Evolutionary conservation across 2,329 filamentous ascomycete species (phyloP), one percentile per base, ranked within the genome.

Genomic region (Stromatinia cepivora): DNA sequence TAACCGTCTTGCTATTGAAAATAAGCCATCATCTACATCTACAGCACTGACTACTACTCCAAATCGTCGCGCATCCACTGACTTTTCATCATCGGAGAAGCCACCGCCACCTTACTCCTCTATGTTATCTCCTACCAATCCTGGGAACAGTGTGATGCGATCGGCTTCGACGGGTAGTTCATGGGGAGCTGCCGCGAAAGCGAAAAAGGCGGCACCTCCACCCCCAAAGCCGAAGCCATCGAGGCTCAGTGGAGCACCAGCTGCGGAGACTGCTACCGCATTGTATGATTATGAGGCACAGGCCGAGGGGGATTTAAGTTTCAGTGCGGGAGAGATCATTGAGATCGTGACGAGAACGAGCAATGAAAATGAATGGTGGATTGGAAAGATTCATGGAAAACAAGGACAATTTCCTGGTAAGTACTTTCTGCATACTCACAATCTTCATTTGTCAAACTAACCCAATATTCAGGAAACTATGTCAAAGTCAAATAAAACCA

Each of bases 361-460:
- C 72, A 97, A 97, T 76, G 90, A 92, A 65, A 98, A 99, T 75
- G 95, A 99, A 80, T 99, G 95, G 95, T 99, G 95, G 95, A 90
- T 86, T 11, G 95, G 95, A 50, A 92, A 88, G 78, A 78, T 97
- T 67, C 85, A 90, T 70, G 93, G 91, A 62, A 90, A 90, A 81
- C 84, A 92, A 77, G 95, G 95, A 36, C 94, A 98, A 78, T 99
- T 99, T 79, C 95, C 95, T 81, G 95, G 95, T 97, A 84, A 78
- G 88, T 71, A 42, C 54, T 42, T 39, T 20, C 57, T 15, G 20
- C 22, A 15, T 67, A 17, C 17, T 20, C n/a, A 22, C 22, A 63
- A 8, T 45, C 11, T 4, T 45, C 28, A 28, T 4, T 36, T 11
- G 52, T 48, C 25, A 53, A 56, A 58, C 69, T 77, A 71, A 77